These are phyloP conservation scores for Saccharomyces kudriavzevii DNA, from an alignment of 805 yeast species.

Conservation along the genomic window DNA sequence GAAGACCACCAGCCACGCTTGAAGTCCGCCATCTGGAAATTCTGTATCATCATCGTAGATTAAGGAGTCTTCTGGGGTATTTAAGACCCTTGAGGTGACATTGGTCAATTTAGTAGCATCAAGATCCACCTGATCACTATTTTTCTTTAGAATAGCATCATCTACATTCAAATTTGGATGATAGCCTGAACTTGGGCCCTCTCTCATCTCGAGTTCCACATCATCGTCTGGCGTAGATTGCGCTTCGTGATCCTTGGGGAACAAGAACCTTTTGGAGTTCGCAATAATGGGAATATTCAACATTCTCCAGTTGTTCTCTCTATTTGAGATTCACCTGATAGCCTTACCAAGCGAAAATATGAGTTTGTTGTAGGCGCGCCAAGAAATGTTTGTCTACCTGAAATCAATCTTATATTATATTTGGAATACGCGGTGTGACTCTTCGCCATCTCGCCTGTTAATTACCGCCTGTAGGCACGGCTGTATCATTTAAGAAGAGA, in stretches of 20 bases:
- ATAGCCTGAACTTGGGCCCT: constrained; percentile 7
- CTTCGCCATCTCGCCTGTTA: background rate
- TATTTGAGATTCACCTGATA: background rate
- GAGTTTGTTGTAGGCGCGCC: background rate
- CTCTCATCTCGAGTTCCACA: constrained; percentile 5
- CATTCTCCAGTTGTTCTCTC: background rate
- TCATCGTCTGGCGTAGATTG: background rate
- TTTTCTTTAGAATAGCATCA: constrained; percentile 6
- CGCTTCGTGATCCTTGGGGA: constrained; percentile 4
- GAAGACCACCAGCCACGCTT: constrained; percentile 49
- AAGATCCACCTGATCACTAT: constrained; percentile 3
- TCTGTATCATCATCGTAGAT: constrained; percentile 18
- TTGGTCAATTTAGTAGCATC: background rate
- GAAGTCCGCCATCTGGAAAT: constrained; percentile 48
- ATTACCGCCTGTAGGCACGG: background rate
- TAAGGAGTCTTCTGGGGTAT: constrained; percentile 2
- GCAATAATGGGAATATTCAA: background rate
- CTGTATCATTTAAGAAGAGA: background rate
- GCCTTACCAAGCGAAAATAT: no score
- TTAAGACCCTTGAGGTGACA: constrained; percentile 1
- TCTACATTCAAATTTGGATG: background rate
- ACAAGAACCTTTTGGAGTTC: constrained; percentile 8
- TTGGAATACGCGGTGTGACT: background rate
- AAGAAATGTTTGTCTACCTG: background rate
- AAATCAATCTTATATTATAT: background rate